Base-by-base conservation (phyloP, 805 yeast species). In the Suhomyces kilbournensis region DNA sequence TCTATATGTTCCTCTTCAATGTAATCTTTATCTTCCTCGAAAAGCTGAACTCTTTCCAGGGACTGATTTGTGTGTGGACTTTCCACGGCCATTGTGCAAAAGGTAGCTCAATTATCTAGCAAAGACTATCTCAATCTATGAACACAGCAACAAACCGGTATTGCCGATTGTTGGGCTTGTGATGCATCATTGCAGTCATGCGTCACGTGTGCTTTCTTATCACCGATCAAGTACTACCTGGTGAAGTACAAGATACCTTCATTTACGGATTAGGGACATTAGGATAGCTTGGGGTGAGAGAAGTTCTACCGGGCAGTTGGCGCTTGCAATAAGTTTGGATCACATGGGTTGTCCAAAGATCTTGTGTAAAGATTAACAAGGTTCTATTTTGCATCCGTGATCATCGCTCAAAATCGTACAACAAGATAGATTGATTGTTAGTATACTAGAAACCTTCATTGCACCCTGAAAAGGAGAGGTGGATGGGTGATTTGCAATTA, bases 1-100 rank as follows among this genome's bases (percentile, higher is more conserved):
- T 66, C 64, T 20, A 74, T 71, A 51, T 74, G 75, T 17, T 66
- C 65, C 46, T 68, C 74, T 52, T 69, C 58, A 26, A 74, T 60
- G 54, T 62, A 71, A 51, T 70, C 68, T 7, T 55, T 53, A 3
- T 64, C 65, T 19, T 66, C 71, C 35, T 50, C 52, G n/a, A 48
- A 44, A 2, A 45, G 51, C 5, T 48, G 51, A 32, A 38, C 30
- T 15, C 28, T 38, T 38, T 38, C 22, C 20, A 10, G 10, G 17
- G 42, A 10, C 20, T n/a, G 17, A 8, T 35, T 35, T 35, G 40
- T 14, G 8, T 9, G 42, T 19, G 42, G 42, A 38, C 23, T 17
- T 17, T 19, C 42, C 42, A 38, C 42, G 7, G 42, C 12, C 42
- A 38, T 38, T 10, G 7, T 19, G 40, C 40, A 8, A 35, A 35